Evolutionary conservation across 768 basidiomycete species (phyloP).

Genomic region (Auricularia cornea): DNA sequence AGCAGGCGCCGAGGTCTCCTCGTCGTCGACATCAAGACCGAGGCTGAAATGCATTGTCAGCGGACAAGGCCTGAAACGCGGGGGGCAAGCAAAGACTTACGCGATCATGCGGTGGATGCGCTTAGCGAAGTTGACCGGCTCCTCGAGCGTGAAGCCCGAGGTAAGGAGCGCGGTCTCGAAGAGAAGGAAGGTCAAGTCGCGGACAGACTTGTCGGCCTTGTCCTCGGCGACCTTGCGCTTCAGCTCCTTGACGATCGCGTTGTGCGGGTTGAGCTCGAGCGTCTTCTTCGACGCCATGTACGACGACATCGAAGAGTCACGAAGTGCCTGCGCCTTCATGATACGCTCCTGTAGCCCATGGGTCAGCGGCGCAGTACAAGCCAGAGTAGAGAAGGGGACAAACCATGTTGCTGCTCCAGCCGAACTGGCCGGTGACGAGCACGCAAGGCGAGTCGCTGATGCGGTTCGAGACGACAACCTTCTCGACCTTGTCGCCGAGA

Average conservation of each 20-base stretch:
- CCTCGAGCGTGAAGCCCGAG: slow-evolving; percentile 91
- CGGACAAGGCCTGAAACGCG: neutral
- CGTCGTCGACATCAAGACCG: slow-evolving; percentile 84
- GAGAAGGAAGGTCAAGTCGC: slow-evolving; percentile 89
- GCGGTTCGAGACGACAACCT: slow-evolving; percentile 96
- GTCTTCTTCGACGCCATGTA: slow-evolving; percentile 99
- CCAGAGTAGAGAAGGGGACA: slow-evolving; percentile 14
- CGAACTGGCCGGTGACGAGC: slow-evolving; percentile 97
- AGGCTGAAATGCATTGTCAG: slow-evolving; percentile 36
- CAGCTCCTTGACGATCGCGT: slow-evolving; percentile 93
- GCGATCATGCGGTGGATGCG: slow-evolving; percentile 98
- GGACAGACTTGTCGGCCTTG: slow-evolving; percentile 97
- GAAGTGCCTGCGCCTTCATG: slow-evolving; percentile 98
- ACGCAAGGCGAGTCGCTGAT: slow-evolving; percentile 96
- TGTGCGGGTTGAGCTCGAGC: slow-evolving; percentile 86
- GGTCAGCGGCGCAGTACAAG: neutral
- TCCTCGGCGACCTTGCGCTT: slow-evolving; percentile 93
- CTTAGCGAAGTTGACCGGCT: slow-evolving; percentile 89
- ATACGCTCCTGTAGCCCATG: slow-evolving; percentile 66
- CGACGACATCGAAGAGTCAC: slow-evolving; percentile 94
- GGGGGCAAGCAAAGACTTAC: slow-evolving; percentile 29
- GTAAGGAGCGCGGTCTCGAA: slow-evolving; percentile 97
- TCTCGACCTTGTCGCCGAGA: slow-evolving; percentile 99
- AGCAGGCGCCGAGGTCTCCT: slow-evolving; percentile 44
- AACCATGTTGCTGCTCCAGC: slow-evolving; percentile 99